Evolutionary conservation across 306 rosid species (phyloP).

Genomic region (Prunus persica): Prunus_persica_NCBIv2 NC_034012.1:2552501-2553000

Average conservation of each 20-base stretch:
- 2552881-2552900: neutral
- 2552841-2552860: neutral
- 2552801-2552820: neutral
- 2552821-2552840: neutral
- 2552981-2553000: too few species aligned
- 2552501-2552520: too few species aligned
- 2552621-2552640: neutral
- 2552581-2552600: too few species aligned
- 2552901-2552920: neutral
- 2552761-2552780: neutral
- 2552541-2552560: too few species aligned
- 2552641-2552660: neutral
- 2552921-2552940: too few species aligned
- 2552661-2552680: neutral
- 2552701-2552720: neutral
- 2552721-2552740: neutral
- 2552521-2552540: too few species aligned
- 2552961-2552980: too few species aligned
- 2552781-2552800: neutral
- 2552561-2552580: too few species aligned
- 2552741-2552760: neutral
- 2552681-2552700: neutral
- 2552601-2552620: neutral
- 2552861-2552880: constrained; percentile 8
- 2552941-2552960: too few species aligned